A percentile compares a stretch with the other conserved stretches of the same genome.
Conservation (phyloP, 495 filamentous ascomycete species). For the Aspergillus panamensis region DNA sequence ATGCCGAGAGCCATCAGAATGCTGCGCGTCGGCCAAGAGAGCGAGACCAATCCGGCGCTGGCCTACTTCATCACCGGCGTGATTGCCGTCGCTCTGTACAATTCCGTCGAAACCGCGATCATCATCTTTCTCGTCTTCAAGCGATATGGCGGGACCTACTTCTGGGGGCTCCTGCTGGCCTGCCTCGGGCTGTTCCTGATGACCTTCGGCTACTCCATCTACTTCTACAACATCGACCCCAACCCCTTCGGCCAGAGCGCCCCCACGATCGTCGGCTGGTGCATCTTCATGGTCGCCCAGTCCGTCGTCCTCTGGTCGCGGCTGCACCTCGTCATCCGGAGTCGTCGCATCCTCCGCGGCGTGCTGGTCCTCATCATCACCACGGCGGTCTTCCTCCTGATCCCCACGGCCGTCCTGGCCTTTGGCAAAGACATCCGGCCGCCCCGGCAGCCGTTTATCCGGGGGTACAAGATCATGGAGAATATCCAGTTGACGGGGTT, state of each 20-base stretch:
- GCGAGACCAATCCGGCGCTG: not conserved
- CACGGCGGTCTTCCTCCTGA: not conserved
- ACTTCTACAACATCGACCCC: not conserved
- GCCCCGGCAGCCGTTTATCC: not conserved
- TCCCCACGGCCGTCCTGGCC: not conserved
- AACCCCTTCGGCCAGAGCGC: not conserved
- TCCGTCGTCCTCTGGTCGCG: constrained; percentile 3
- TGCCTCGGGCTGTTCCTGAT: not conserved
- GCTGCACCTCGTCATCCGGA: not conserved
- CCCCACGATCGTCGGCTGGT: not conserved
- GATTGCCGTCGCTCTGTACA: not conserved
- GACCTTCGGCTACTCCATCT: not conserved
- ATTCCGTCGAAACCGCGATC: not conserved
- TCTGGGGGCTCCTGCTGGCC: not conserved
- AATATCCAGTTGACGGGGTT: not conserved
- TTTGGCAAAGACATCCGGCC: not conserved
- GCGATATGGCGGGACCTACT: not conserved
- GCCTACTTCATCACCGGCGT: not conserved
- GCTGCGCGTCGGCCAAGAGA: not conserved
- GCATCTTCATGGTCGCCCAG: not conserved
- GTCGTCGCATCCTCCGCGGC: not conserved
- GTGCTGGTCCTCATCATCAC: not conserved
- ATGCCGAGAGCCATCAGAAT: too few species aligned
- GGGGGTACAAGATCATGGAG: not conserved
- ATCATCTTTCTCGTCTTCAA: constrained; percentile 1